Conservation (phyloP, 2,329 filamentous ascomycete species). For the Aspergillus pseudoglaucus region DNA sequence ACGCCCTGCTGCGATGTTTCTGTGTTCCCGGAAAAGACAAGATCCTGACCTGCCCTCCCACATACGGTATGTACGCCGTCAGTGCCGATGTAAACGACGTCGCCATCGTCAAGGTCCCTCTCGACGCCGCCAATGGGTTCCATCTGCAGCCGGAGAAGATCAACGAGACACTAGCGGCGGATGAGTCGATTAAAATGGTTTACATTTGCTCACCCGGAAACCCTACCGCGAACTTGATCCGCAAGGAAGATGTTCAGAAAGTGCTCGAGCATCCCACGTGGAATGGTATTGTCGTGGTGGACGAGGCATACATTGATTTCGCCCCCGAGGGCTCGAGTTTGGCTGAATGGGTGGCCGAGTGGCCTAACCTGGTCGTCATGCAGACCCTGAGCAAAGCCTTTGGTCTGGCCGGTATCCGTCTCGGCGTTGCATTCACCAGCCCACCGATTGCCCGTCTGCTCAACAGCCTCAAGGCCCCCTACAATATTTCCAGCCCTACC, state of each 20-base stretch:
- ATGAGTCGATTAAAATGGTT: slow-evolving; percentile 69
- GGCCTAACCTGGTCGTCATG: slow-evolving; percentile 95
- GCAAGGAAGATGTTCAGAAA: slow-evolving; percentile 64
- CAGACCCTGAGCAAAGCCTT: slow-evolving; percentile 98
- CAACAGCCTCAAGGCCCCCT: slow-evolving; percentile 91
- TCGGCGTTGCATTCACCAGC: slow-evolving; percentile 78
- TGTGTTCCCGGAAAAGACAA: slow-evolving; percentile 80
- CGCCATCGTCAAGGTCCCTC: slow-evolving; percentile 74
- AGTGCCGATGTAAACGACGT: slow-evolving; percentile 94
- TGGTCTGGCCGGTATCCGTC: slow-evolving; percentile 84
- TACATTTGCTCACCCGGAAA: slow-evolving; percentile 96
- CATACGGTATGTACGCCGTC: slow-evolving; percentile 97
- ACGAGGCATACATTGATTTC: slow-evolving; percentile 97
- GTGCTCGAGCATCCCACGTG: slow-evolving; percentile 81
- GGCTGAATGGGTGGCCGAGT: slow-evolving; percentile 85
- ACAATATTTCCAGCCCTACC: slow-evolving; percentile 88
- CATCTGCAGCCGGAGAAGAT: slow-evolving; percentile 66
- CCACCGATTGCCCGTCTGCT: slow-evolving; percentile 69
- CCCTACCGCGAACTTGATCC: slow-evolving; percentile 74
- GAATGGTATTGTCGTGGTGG: slow-evolving; percentile 90
- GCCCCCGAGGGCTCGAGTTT: slow-evolving; percentile 70
- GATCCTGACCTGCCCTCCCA: slow-evolving; percentile 91
- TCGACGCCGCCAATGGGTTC: slow-evolving; percentile 67
- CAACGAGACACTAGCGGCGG: slow-evolving; percentile 56
- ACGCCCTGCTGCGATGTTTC: slow-evolving; percentile 88